phyloP scores from a whole-genome alignment of 2,329 filamentous ascomycete genomes.

The Sordariomycetes sp. region DNA sequence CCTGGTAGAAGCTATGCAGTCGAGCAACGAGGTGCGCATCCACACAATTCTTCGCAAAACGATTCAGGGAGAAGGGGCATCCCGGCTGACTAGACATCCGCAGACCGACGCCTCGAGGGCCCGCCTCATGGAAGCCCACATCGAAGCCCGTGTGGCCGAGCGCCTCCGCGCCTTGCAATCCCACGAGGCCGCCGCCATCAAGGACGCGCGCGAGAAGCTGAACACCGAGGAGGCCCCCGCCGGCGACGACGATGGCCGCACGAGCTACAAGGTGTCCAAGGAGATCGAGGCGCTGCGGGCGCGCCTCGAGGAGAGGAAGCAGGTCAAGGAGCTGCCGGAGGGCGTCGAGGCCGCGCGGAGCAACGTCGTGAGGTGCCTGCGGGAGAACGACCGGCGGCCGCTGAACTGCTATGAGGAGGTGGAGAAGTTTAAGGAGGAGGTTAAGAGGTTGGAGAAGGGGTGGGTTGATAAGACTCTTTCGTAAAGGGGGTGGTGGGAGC shows the following conservation, averaged over 20 bases:
- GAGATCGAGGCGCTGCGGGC: conserved; percentile 44
- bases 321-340: conserved; percentile 56
- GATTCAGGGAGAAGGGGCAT: neutral
- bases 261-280: conserved; percentile 37
- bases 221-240: conserved; percentile 41
- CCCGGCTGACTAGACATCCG: neutral
- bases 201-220: conserved; percentile 52
- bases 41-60: neutral
- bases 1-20: conserved; percentile 70
- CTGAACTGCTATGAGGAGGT: conserved; percentile 94
- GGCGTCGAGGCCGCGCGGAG: conserved; percentile 61
- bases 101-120: conserved; percentile 83
- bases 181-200: conserved; percentile 55
- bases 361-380: conserved; percentile 67
- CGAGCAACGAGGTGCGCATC: conserved; percentile 63
- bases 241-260: conserved; percentile 15
- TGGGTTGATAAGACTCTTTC: conserved; percentile 76
- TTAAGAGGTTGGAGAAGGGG: conserved; percentile 68
- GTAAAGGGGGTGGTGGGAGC: conserved; percentile 12
- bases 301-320: conserved; percentile 48
- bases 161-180: conserved; percentile 73
- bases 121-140: conserved; percentile 71
- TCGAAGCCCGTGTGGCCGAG: conserved; percentile 73
- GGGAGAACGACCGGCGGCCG: conserved; percentile 73
- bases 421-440: conserved; percentile 79